Percentiles rank a stretch among this genome's conserved stretches.
Conservation (phyloP, 164 flowering plant species). For the Platanus orientalis region DNA sequence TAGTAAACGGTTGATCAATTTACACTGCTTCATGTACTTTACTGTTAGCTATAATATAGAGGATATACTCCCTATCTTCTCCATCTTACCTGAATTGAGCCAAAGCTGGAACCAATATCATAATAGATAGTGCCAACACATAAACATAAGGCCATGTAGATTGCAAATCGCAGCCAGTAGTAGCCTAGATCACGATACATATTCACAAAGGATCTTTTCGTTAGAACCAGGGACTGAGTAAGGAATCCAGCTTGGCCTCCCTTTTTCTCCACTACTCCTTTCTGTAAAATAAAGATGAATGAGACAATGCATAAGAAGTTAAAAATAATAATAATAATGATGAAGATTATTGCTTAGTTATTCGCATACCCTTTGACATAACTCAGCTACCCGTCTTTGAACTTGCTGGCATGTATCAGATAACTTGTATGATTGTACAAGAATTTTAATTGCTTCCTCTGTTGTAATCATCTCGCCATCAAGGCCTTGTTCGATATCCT, state of each 20-base stretch:
- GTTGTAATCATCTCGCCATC: slow-evolving; percentile 20
- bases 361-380: slow-evolving; percentile 29
- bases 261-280: slow-evolving; percentile 20
- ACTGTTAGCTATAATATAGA: neutral
- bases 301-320: neutral
- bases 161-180: slow-evolving; percentile 52
- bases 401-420: slow-evolving; percentile 31
- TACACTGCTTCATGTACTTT: too few species aligned
- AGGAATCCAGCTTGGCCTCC: slow-evolving; percentile 35
- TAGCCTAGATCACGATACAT: slow-evolving; percentile 66
- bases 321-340: neutral
- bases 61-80: neutral
- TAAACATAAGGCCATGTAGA: slow-evolving; percentile 29
- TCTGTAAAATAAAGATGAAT: slow-evolving; percentile 14
- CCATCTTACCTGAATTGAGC: slow-evolving; percentile 37
- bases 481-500: slow-evolving; percentile 40
- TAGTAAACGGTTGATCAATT: too few species aligned
- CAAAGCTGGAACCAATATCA: slow-evolving; percentile 28
- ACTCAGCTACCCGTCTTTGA: slow-evolving; percentile 17
- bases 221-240: slow-evolving; percentile 35
- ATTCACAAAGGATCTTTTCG: slow-evolving; percentile 49
- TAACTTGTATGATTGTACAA: slow-evolving; percentile 41
- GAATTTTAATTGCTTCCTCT: slow-evolving; percentile 40
- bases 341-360: neutral
- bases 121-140: slow-evolving; percentile 48